Conservation (phyloP, 2,329 filamentous ascomycete genomes). For the Aspergillus sp. region DNA sequence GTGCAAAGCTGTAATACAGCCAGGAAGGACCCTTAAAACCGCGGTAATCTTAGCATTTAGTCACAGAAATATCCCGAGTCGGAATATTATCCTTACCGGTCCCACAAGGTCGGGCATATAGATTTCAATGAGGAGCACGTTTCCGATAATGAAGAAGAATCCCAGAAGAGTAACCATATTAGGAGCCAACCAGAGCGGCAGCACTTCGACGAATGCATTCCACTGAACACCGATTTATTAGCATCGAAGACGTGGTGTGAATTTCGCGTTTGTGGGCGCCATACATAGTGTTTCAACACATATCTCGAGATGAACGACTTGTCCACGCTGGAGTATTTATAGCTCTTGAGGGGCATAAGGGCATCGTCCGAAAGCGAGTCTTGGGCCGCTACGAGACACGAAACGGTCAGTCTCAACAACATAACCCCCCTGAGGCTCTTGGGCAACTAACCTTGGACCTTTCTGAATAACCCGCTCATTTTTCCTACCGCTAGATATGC, state of each 20-base stretch:
- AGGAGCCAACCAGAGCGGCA: slow-evolving; percentile 93
- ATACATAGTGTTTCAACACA: slow-evolving; percentile 90
- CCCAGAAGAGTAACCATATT: slow-evolving; percentile 96
- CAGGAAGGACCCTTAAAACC: slow-evolving; percentile 66
- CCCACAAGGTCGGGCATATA: slow-evolving; percentile 86
- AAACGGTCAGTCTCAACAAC: slow-evolving; percentile 2
- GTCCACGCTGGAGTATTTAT: slow-evolving; percentile 97
- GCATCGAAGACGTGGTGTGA: neutral
- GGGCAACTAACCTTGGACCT: slow-evolving; percentile 28
- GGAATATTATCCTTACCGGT: slow-evolving; percentile 55
- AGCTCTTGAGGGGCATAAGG: slow-evolving; percentile 81
- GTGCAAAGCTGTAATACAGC: slow-evolving; percentile 92
- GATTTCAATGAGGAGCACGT: slow-evolving; percentile 67
- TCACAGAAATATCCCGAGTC: neutral
- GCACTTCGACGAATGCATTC: slow-evolving; percentile 87
- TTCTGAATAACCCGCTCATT: neutral
- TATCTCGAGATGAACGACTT: slow-evolving; percentile 91
- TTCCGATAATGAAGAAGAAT: slow-evolving; percentile 87
- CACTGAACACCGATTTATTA: slow-evolving; percentile 53
- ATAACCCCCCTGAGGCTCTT: neutral
- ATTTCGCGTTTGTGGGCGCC: slow-evolving; percentile 21
- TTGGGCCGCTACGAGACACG: slow-evolving; percentile 27
- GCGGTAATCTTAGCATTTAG: neutral
- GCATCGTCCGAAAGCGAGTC: slow-evolving; percentile 78
- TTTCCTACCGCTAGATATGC: neutral